These are phyloP conservation scores for Nevesoporus exiguus DNA, from an alignment of 768 basidiomycete genomes.

Conservation along the genomic window DNA sequence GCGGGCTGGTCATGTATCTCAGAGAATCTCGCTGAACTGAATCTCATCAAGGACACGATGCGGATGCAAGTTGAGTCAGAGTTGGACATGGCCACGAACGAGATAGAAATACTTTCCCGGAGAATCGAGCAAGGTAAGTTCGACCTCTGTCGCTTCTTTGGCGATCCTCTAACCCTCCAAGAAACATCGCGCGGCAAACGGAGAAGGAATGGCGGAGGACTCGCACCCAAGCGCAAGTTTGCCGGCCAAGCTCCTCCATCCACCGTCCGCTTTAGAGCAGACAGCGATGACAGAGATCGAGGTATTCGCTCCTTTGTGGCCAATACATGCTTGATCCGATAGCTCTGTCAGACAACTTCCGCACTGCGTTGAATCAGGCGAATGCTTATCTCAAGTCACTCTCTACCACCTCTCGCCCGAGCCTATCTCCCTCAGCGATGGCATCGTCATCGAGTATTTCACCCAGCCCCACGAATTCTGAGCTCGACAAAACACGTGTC, in stretches of 20 bases:
- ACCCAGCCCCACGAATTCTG: slow-evolving; percentile 33
- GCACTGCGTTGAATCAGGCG: slow-evolving; percentile 66
- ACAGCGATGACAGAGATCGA: slow-evolving; percentile 36
- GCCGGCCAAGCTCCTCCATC: slow-evolving; percentile 33
- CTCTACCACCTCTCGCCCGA: slow-evolving; percentile 39
- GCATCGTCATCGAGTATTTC: slow-evolving; percentile 38
- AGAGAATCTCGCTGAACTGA: slow-evolving; percentile 8
- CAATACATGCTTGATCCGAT: slow-evolving; percentile 9
- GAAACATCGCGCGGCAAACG: slow-evolving; percentile 31
- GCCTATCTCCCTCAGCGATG: slow-evolving; percentile 33
- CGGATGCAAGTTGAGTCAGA: slow-evolving; percentile 73
- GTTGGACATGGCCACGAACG: slow-evolving; percentile 67
- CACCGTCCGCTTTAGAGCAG: slow-evolving; percentile 28
- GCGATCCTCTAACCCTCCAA: slow-evolving; percentile 3
- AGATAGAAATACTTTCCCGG: slow-evolving; percentile 61
- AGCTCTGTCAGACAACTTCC: slow-evolving; percentile 58
- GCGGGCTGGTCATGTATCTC: slow-evolving; percentile 9
- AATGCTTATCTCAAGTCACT: slow-evolving; percentile 56
- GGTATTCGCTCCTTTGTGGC: slow-evolving; percentile 19
- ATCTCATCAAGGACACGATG: slow-evolving; percentile 51
- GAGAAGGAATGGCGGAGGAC: slow-evolving; percentile 28
- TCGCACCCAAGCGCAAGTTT: slow-evolving; percentile 30
- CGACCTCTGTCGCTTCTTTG: neutral
- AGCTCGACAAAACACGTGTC: slow-evolving; percentile 53
- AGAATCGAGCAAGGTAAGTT: slow-evolving; percentile 46